Evolutionary conservation across 305 asterid genomes (phyloP).

Genomic region (Solanum chacoense): DNA sequence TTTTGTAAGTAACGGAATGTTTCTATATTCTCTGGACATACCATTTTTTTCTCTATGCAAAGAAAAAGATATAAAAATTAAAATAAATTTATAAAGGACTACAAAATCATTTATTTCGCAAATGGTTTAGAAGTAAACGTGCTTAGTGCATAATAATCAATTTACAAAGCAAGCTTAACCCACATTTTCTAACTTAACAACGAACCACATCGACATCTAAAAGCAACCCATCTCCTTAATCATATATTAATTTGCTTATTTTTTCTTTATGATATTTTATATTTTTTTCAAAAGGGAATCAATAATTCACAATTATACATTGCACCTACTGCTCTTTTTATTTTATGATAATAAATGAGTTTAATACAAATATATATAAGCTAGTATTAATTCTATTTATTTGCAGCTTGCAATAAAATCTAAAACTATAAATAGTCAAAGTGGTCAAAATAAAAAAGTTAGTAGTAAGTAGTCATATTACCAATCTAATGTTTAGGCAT

Average conservation of each 20-base stretch:
- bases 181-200: neutral
- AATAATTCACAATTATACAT: neutral
- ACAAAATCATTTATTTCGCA: neutral
- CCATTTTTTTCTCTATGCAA: neutral
- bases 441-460: neutral
- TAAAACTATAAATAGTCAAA: neutral
- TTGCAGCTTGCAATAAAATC: neutral
- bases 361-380: neutral
- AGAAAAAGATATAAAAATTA: too few relatives aligned
- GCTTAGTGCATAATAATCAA: neutral
- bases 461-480: neutral
- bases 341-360: neutral
- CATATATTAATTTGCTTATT: neutral
- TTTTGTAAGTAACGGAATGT: neutral
- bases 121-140: neutral
- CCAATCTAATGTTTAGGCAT: neutral
- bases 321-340: neutral
- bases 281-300: neutral
- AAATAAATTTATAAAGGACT: neutral
- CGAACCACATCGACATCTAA: neutral
- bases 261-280: neutral
- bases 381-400: neutral
- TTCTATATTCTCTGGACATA: neutral
- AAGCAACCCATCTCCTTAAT: neutral
- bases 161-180: neutral